Base-by-base conservation (phyloP, 2,329 filamentous ascomycete species). In the Colletotrichum sp. region DNA sequence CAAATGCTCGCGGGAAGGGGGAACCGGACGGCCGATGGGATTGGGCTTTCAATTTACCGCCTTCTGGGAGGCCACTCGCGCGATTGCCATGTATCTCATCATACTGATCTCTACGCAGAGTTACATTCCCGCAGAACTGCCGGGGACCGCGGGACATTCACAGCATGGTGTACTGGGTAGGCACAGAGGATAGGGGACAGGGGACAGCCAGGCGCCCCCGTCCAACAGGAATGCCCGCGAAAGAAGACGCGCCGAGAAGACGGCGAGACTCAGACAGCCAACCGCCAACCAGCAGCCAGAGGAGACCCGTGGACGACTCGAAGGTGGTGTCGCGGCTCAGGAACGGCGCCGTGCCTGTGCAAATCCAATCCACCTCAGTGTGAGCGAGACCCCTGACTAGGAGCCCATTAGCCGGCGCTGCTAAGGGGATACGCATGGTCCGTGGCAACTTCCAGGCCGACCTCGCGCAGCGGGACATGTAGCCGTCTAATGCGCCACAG, bases 301-400 rank as follows among this genome's bases (percentile, higher is more conserved):
- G 13, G 63, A 48, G 28, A 63, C 55, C 7, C 10, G 65, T 16
- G 32, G 66, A 28, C 57, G 57, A 55, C 30, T 61, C 30, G n/a
- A 61, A 34, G 71, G 30, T 63, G 67, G 57, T 70, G 67, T 73
- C 64, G 73, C 70, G 32, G 70, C 73, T 68, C 73, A 74, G 71
- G 71, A 74, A 76, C 74, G 71, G 64, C 64, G 70, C 71, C 43
- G 43, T 64, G 69, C 36, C 58, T 64, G 24, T 71, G 26, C 26
- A 34, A 57, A 36, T 43, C 32, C 38, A 48, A n/a, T 43, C 16
- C 16, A n/a, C 38, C 38, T n/a, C 32, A 36, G 68, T 63, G 24
- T 26, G 67, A 61, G 24, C 7, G 43, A 58, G 38, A 73, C 74
- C 74, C 74, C 74, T 76, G 74, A 74, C 74, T 74, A 76, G 16